Percentiles rank a stretch among this genome's conserved stretches.
phyloP scores from a whole-genome alignment of 805 yeast species.

The Torulaspora microellipsoides region DNA sequence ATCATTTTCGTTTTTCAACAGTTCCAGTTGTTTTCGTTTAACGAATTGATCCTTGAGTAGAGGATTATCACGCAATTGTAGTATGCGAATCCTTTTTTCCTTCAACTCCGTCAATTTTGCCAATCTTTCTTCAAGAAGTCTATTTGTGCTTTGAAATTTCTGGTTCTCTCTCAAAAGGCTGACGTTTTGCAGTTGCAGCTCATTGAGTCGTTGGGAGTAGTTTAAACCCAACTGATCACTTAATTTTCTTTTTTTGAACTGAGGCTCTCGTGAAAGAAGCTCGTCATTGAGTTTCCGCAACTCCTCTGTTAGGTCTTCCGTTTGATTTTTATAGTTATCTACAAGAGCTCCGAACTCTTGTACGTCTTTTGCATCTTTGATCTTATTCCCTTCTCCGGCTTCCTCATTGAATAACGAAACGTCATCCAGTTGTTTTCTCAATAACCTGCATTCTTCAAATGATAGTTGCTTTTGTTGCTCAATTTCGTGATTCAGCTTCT shows the following conservation, averaged over 20 bases:
- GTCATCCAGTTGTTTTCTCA: conserved; percentile 52
- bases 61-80: conserved; percentile 67
- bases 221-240: conserved; percentile 25
- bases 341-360: conserved; percentile 37
- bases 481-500: conserved; percentile 39
- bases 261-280: conserved; percentile 16
- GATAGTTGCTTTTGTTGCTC: conserved; percentile 51
- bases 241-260: conserved; percentile 30
- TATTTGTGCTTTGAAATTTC: conserved; percentile 36
- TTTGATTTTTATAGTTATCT: conserved; percentile 51
- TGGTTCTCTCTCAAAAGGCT: conserved; percentile 37
- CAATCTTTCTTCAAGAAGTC: conserved; percentile 37
- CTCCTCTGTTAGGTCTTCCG: conserved; percentile 42
- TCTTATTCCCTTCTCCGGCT: conserved; percentile 20
- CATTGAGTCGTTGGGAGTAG: conserved; percentile 31
- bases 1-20: conserved; percentile 54
- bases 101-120: conserved; percentile 34
- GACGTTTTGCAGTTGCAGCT: conserved; percentile 41
- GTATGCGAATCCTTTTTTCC: conserved; percentile 43
- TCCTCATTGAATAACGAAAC: conserved; percentile 31
- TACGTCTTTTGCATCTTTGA: conserved; percentile 5
- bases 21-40: conserved; percentile 47
- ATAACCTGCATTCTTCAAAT: conserved; percentile 53
- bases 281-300: conserved; percentile 32
- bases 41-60: conserved; percentile 55